phyloP scores from a whole-genome alignment of 1,284 basidiomycete species.

The Trametes versicolor region DNA sequence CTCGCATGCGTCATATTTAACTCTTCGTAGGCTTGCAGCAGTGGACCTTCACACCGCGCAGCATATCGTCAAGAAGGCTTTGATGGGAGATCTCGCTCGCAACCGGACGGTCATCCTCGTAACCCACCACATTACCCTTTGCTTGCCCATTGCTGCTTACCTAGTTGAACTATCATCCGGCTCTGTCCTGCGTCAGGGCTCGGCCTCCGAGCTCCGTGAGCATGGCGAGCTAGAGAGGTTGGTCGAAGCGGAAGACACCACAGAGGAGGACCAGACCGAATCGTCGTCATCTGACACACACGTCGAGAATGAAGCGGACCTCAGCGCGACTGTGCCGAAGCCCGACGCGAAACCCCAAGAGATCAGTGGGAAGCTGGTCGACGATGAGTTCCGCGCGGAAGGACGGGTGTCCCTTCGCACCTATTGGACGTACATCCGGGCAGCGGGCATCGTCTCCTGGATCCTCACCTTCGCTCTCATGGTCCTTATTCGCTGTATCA shows the following conservation, averaged over 20 bases:
- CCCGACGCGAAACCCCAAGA: conserved; percentile 25
- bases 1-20: conserved; percentile 14
- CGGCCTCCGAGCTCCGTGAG: conserved; percentile 63
- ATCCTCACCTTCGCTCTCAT: conserved; percentile 61
- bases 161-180: conserved; percentile 75
- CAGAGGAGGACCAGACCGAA: conserved; percentile 38
- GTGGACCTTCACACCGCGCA: conserved; percentile 92
- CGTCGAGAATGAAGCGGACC: conserved; percentile 54
- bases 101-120: conserved; percentile 84
- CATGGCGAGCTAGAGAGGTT: conserved; percentile 61
- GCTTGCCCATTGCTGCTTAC: conserved; percentile 70
- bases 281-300: conserved; percentile 32
- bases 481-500: conserved; percentile 64
- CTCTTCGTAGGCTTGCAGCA: conserved; percentile 72
- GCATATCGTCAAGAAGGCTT: conserved; percentile 72
- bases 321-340: conserved; percentile 19
- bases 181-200: conserved; percentile 63
- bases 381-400: conserved; percentile 71
- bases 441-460: conserved; percentile 68
- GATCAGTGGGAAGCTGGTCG: conserved; percentile 61
- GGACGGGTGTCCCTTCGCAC: conserved; percentile 68
- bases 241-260: conserved; percentile 57
- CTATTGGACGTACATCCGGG: conserved; percentile 68
- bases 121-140: conserved; percentile 86
- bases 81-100: conserved; percentile 69